These are phyloP conservation scores for Pleurotus tuber-regium DNA, from an alignment of 768 basidiomycete genomes.

Conservation along the genomic window DNA sequence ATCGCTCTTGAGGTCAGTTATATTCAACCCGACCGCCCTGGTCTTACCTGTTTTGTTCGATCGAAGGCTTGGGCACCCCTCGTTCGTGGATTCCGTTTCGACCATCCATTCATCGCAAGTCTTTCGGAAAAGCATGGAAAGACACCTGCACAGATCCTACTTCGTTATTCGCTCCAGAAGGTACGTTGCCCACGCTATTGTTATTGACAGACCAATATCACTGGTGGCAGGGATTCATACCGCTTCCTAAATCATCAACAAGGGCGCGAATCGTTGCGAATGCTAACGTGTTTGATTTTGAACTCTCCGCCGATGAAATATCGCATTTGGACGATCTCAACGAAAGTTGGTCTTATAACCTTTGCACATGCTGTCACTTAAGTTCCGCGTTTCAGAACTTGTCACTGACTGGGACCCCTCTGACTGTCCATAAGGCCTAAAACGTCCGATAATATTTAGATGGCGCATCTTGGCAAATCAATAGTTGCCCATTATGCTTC, in stretches of 20 bases:
- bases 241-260: slow-evolving; percentile 63
- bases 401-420: slow-evolving; percentile 10
- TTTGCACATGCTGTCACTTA: slow-evolving; percentile 3
- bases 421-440: slow-evolving; percentile 7
- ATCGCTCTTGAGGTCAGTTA: slow-evolving; percentile 60
- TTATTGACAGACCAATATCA: not conserved
- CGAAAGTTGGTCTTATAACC: slow-evolving; percentile 36
- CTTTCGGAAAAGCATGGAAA: slow-evolving; percentile 56
- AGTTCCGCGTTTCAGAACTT: not conserved
- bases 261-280: slow-evolving; percentile 56
- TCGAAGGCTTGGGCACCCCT: slow-evolving; percentile 71
- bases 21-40: not conserved
- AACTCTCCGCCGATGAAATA: slow-evolving; percentile 49
- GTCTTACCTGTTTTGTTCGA: not conserved
- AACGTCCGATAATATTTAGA: no score
- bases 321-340: slow-evolving; percentile 48
- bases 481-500: no score
- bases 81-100: slow-evolving; percentile 62
- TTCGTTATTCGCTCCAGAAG: slow-evolving; percentile 81
- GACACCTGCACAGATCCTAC: slow-evolving; percentile 54
- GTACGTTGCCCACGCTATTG: slow-evolving; percentile 27
- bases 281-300: slow-evolving; percentile 61
- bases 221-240: slow-evolving; percentile 51
- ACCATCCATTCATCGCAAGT: slow-evolving; percentile 47
- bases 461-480: no score